Conservation (phyloP, 768 basidiomycete genomes). For the Tricholoma furcatifolium region DNA sequence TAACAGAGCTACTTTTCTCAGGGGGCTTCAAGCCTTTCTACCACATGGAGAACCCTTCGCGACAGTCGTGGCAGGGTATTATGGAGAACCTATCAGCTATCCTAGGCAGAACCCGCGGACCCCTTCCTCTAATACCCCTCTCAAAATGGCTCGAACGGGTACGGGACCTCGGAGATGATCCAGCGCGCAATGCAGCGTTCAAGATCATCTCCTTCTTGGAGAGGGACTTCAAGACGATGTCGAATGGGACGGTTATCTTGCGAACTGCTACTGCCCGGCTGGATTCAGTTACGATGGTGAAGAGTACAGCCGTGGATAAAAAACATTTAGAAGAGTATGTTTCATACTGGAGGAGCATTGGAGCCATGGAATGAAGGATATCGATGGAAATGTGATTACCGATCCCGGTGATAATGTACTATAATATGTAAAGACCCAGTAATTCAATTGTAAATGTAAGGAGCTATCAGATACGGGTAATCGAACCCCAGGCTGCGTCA, state of each 20-base stretch:
- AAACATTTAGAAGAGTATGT: constrained; percentile 30
- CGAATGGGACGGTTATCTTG: constrained; percentile 29
- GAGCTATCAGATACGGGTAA: too few relatives aligned
- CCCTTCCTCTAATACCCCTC: constrained; percentile 25
- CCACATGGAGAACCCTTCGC: constrained; percentile 35
- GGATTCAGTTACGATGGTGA: constrained; percentile 29
- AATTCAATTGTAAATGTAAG: too few relatives aligned
- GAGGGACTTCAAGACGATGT: constrained; percentile 30
- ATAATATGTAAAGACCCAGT: too few relatives aligned
- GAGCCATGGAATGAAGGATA: constrained; percentile 14
- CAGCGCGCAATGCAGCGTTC: constrained; percentile 23
- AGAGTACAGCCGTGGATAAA: constrained; percentile 27
- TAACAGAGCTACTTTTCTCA: constrained; percentile 32
- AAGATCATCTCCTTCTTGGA: constrained; percentile 31
- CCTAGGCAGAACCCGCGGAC: constrained; percentile 16
- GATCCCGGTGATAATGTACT: too few relatives aligned
- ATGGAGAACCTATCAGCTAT: constrained; percentile 25
- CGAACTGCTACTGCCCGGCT: constrained; percentile 24
- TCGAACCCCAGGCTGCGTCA: too few relatives aligned
- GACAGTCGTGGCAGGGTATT: constrained; percentile 32
- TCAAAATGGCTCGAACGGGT: constrained; percentile 28
- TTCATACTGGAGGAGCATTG: constrained; percentile 28
- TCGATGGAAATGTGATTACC: too few relatives aligned
- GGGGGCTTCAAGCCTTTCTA: constrained; percentile 28
- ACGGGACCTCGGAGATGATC: constrained; percentile 25